Base-by-base conservation (phyloP, 176 grass and related monocot species). In the Oryza australiensis region DNA sequence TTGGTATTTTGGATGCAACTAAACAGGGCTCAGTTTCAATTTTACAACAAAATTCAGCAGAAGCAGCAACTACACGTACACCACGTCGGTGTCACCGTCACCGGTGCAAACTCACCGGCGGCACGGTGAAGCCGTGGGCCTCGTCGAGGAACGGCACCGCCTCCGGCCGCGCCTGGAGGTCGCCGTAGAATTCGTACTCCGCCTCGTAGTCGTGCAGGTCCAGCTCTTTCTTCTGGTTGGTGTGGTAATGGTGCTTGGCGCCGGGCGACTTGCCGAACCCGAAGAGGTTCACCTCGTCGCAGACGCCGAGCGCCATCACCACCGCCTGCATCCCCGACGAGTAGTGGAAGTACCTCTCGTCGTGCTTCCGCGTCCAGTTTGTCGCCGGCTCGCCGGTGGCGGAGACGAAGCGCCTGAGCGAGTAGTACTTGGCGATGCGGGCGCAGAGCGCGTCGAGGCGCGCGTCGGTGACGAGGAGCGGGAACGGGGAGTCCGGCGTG, bases 311-410 rank as follows among this genome's bases (percentile, higher is more conserved):
- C 43, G 84, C 94, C 34, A 93, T 85, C 20, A 97, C 60, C 68
- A 97, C 69, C 18, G 91, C 91, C 84, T 94, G 94, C 73, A 97
- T 87, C 29, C 94, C 91, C 45, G 94, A 97, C 6, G 94, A 94
- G 84, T 94, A 94, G 68, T 94, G 91, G 82, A 97, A 97, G 77
- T 87, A 90, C 81, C 71, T 73, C 55, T 89, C 86, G 68, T 94
- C 95, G 80, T 91, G 92, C 64, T 5, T 70, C 84, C 75, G 27
- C 0, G 70, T 84, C 95, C 92, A 98, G 20, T 87, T 42, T 28
- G 23, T 65, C 11, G 86, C 86, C 2, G 78, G 77, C 41, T 68
- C 75, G 12, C 92, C 90, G 26, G 86, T 93, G 64, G 79, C 35
- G 15, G 81, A 27, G 41, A 64, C 75, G 87, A 98, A 98, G 24